A percentile compares a stretch with the other conserved stretches of the same genome.
Evolutionary conservation across 306 rosid genomes (phyloP).

Genomic region (Castanopsis chinensis): DNA sequence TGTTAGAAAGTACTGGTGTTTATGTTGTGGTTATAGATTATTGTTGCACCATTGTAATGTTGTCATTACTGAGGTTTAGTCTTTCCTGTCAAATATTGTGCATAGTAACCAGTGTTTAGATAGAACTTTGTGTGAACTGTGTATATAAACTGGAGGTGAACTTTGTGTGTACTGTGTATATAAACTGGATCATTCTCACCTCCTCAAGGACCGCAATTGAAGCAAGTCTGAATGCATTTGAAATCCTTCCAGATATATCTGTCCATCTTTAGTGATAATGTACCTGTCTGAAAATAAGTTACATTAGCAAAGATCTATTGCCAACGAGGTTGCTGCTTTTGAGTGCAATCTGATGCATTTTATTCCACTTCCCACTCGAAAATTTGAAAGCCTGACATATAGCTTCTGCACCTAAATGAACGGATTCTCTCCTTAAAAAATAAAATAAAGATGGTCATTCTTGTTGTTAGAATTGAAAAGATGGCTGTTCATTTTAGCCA

Average conservation of each 20-base stretch:
- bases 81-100: conserved; percentile 37
- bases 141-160: conserved; percentile 26
- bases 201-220: background rate
- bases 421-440: too few species aligned
- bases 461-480: too few species aligned
- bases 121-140: conserved; percentile 10
- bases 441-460: too few species aligned
- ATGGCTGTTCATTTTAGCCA: too few species aligned
- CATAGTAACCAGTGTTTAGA: conserved; percentile 24
- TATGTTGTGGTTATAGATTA: background rate
- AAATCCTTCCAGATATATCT: background rate
- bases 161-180: conserved; percentile 24
- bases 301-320: too few species aligned
- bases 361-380: too few species aligned
- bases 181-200: background rate
- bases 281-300: too few species aligned
- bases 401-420: too few species aligned
- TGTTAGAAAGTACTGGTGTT: conserved; percentile 11
- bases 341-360: too few species aligned
- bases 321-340: too few species aligned
- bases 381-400: too few species aligned
- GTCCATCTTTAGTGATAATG: too few species aligned
- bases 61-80: conserved; percentile 1
- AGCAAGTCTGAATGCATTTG: conserved; percentile 3
- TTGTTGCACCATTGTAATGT: background rate